These are phyloP conservation scores for Kazachstania taianensis DNA, from an alignment of 805 yeast genomes.

Conservation along the genomic window DNA sequence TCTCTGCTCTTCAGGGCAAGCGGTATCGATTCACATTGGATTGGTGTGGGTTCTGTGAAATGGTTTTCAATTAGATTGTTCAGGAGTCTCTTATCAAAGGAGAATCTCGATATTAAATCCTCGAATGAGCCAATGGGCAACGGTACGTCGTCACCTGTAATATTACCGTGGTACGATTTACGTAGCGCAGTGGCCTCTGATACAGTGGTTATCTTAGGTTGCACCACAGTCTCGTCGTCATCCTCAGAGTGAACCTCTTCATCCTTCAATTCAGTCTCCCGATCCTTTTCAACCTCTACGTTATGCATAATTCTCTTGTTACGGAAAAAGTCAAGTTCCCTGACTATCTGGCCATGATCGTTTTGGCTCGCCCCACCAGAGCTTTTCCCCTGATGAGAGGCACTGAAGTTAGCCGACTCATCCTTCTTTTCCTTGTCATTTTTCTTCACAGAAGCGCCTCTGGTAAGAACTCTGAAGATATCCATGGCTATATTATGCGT, in stretches of 20 bases:
- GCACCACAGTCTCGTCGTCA: slow-evolving; percentile 25
- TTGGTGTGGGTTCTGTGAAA: slow-evolving; percentile 82
- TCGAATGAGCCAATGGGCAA: slow-evolving; percentile 83
- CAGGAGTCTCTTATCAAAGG: slow-evolving; percentile 43
- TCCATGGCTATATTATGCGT: too few relatives aligned
- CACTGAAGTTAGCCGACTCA: slow-evolving; percentile 18
- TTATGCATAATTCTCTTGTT: slow-evolving; percentile 35
- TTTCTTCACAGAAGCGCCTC: slow-evolving; percentile 73
- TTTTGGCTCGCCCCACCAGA: slow-evolving; percentile 9
- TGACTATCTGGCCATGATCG: slow-evolving; percentile 41
- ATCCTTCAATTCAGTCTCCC: slow-evolving; percentile 20
- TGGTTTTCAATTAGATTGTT: slow-evolving; percentile 57
- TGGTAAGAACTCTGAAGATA: slow-evolving; percentile 69
- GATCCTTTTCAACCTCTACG: slow-evolving; percentile 14
- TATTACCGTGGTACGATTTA: slow-evolving; percentile 51
- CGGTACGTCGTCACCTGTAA: slow-evolving; percentile 81
- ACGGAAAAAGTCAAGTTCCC: slow-evolving; percentile 77
- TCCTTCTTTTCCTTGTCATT: slow-evolving; percentile 19
- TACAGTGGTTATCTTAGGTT: slow-evolving; percentile 37
- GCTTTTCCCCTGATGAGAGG: slow-evolving; percentile 30
- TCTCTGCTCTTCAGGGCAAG: slow-evolving; percentile 59
- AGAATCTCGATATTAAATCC: slow-evolving; percentile 62
- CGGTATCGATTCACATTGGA: slow-evolving; percentile 88
- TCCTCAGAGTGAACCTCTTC: slow-evolving; percentile 23
- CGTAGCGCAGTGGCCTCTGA: slow-evolving; percentile 57